These are phyloP conservation scores for Sutorius eximius DNA, from an alignment of 1,284 basidiomycete species.

Conservation along the genomic window DNA sequence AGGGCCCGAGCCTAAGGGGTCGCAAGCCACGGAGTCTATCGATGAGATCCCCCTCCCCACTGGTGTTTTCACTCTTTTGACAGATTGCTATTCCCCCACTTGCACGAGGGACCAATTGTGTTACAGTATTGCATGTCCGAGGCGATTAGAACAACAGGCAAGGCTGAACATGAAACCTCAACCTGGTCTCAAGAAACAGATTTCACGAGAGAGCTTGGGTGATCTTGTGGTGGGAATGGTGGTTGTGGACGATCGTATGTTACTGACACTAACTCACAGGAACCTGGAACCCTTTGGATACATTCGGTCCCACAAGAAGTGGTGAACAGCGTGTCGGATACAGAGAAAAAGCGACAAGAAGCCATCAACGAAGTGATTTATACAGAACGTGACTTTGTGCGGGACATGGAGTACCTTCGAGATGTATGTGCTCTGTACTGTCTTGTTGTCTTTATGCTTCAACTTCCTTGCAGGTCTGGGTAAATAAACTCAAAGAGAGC, in stretches of 20 bases:
- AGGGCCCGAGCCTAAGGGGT: slow-evolving; percentile 34
- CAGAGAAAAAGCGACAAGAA: slow-evolving; percentile 96
- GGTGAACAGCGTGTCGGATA: slow-evolving; percentile 87
- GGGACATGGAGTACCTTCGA: slow-evolving; percentile 96
- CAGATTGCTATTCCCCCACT: slow-evolving; percentile 98
- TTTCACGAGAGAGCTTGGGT: slow-evolving; percentile 80
- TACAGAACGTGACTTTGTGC: slow-evolving; percentile 96
- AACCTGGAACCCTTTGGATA: slow-evolving; percentile 95
- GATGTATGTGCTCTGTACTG: slow-evolving; percentile 60
- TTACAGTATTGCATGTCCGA: slow-evolving; percentile 96
- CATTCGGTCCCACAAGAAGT: slow-evolving; percentile 96
- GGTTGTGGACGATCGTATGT: neutral
- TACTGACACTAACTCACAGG: slow-evolving; percentile 43
- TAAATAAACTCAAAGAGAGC: slow-evolving; percentile 77
- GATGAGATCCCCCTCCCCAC: slow-evolving; percentile 82
- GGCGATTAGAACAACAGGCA: slow-evolving; percentile 92
- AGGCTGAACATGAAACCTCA: slow-evolving; percentile 91
- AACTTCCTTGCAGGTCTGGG: slow-evolving; percentile 70
- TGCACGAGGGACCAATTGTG: slow-evolving; percentile 92
- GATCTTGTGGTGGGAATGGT: slow-evolving; percentile 66
- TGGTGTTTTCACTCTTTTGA: slow-evolving; percentile 95
- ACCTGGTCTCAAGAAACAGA: slow-evolving; percentile 80
- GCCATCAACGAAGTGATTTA: slow-evolving; percentile 99
- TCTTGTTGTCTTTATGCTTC: slow-evolving; percentile 1
- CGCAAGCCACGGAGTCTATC: slow-evolving; percentile 46